phyloP scores from a whole-genome alignment of 148 eudicot genomes.

The Silene conica region DNA sequence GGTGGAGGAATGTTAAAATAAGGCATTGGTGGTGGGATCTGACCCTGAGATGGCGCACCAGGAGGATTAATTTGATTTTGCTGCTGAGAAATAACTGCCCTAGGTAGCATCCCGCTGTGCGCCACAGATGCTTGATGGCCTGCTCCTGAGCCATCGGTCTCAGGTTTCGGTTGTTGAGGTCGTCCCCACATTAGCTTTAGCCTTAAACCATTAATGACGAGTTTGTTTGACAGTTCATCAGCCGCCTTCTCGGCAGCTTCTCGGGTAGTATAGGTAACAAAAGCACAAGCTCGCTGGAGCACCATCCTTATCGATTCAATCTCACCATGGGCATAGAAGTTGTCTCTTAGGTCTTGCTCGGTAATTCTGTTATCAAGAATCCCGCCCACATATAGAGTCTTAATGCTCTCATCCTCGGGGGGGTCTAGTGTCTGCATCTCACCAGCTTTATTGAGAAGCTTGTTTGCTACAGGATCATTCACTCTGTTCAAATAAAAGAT shows the following conservation, averaged over 20 bases:
- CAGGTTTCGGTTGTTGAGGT: slow-evolving; percentile 79
- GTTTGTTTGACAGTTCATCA: slow-evolving; percentile 86
- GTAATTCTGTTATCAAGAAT: slow-evolving; percentile 72
- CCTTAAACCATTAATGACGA: slow-evolving; percentile 80
- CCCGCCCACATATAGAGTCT: slow-evolving; percentile 89
- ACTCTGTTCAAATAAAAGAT: slow-evolving; percentile 43
- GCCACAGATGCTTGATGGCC: slow-evolving; percentile 57
- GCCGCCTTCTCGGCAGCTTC: slow-evolving; percentile 98
- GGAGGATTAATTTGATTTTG: slow-evolving; percentile 70
- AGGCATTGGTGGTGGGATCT: slow-evolving; percentile 47
- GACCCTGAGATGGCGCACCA: slow-evolving; percentile 44
- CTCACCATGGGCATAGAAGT: slow-evolving; percentile 90
- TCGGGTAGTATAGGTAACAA: slow-evolving; percentile 91
- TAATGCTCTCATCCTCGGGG: slow-evolving; percentile 90
- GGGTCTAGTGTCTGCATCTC: slow-evolving; percentile 87
- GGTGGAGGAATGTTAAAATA: slow-evolving; percentile 79
- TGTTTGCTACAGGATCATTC: slow-evolving; percentile 92
- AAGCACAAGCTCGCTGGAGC: slow-evolving; percentile 82
- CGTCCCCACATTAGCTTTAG: slow-evolving; percentile 95
- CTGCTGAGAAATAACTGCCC: slow-evolving; percentile 88
- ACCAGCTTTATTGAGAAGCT: slow-evolving; percentile 90
- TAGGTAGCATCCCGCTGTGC: slow-evolving; percentile 86
- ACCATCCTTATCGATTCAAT: slow-evolving; percentile 92
- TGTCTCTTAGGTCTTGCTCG: slow-evolving; percentile 88
- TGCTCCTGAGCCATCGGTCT: slow-evolving; percentile 48